Base-by-base conservation (phyloP, 352 stramenopile genomes). In the Phytophthora hybrid region DNA sequence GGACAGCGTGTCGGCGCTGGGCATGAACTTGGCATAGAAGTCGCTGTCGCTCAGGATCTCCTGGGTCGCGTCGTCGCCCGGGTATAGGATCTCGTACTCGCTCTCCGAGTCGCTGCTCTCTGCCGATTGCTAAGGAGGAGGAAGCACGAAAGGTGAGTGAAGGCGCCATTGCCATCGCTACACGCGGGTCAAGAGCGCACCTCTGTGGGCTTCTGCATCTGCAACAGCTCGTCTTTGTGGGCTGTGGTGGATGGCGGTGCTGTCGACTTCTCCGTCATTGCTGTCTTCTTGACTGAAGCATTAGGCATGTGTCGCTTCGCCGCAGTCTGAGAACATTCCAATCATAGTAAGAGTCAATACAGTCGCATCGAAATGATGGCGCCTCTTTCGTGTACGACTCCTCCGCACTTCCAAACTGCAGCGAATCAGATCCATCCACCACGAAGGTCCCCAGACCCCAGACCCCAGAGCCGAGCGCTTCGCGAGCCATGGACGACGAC, bases 71-170 rank as follows among this genome's bases (percentile, higher is more conserved):
- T 74, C 61, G 51, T 84, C 78, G 67, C 85, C 79, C 14, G 83
- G 80, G 53, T 74, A 82, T 53, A 94, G 59, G 19, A 92, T 69
- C 52, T 93, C 84, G 59, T 93, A 93, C 59, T 92, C 83, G 51
- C 77, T 76, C 21, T 87, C 80, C 7, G 73, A 77, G n/a, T 79
- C 73, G 66, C 73, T 78, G 57, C 46, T 63, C 19, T 60, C 66
- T 67, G 55, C 41, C 31, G 63, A 51, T 65, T 71, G 37, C 21
- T 56, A 59, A 10, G 23, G 23, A 26, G 23, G 23, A 26, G 23
- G 23, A 52, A 56, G 26, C 41, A 32, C 34, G 10, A 39, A 53
- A 19, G 29, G 21, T 26, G 37, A 63, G 37, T 5, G 23, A 3
- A 26, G 23, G 23, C 13, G n/a, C 10, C 19, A 21, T 13, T 7